phyloP scores from a whole-genome alignment of 2,329 filamentous ascomycete species.

The Pestalotiopsis sp. region DNA sequence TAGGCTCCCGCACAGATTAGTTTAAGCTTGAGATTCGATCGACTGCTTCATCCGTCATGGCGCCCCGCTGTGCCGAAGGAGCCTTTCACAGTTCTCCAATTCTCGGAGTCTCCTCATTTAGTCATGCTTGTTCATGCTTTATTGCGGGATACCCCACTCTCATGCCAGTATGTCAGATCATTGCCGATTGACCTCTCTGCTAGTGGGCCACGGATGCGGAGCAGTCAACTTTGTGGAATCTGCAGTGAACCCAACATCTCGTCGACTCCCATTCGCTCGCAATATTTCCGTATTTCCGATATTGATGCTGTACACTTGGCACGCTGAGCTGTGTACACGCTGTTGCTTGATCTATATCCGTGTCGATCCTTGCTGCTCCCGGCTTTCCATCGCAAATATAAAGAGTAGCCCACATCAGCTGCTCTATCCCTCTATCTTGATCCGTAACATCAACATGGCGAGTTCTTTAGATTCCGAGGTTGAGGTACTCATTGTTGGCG shows the following conservation, averaged over 20 bases:
- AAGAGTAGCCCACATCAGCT: neutral
- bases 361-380: neutral
- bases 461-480: constrained; percentile 10
- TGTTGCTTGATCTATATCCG: neutral
- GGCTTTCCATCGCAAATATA: neutral
- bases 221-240: neutral
- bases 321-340: neutral
- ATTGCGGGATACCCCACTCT: neutral
- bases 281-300: neutral
- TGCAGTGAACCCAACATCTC: neutral
- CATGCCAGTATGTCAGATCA: neutral
- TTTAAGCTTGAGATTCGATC: neutral
- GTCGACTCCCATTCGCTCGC: neutral
- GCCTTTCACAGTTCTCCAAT: neutral
- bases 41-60: neutral
- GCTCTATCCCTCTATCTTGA: neutral
- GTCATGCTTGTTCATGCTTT: constrained; percentile 6
- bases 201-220: neutral
- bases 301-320: neutral
- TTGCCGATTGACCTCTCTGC: neutral
- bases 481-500: constrained; percentile 42
- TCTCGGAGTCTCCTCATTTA: constrained; percentile 7
- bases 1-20: neutral
- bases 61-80: neutral
- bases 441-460: constrained; percentile 5